These are phyloP conservation scores for Volvox reticuliferus DNA, from an alignment of 139 green algal species.

Conservation along the genomic window DNA sequence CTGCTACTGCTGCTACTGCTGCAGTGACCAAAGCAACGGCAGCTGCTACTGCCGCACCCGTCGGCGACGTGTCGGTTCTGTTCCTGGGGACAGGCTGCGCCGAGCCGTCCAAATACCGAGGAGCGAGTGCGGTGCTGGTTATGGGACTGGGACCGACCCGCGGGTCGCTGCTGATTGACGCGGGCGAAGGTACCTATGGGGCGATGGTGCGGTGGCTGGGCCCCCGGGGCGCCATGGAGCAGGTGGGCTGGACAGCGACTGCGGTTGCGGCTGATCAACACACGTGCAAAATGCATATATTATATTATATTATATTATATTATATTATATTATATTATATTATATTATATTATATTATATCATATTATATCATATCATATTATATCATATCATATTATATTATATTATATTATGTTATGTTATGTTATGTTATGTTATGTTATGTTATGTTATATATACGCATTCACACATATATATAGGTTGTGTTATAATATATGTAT, in stretches of 20 bases:
- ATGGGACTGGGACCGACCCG: conserved; percentile 21
- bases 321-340: no score
- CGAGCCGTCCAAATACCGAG: conserved; percentile 89
- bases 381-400: no score
- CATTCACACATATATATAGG: no score
- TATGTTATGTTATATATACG: no score
- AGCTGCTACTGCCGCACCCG: not conserved
- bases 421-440: no score
- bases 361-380: no score
- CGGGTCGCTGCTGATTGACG: conserved; percentile 81
- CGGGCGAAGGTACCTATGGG: conserved; percentile 80
- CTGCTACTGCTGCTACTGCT: not conserved
- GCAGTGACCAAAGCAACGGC: not conserved
- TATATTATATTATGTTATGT: no score
- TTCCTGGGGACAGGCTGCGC: conserved; percentile 90
- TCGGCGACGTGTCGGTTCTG: conserved; percentile 51
- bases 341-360: no score
- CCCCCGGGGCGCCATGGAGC: conserved; percentile 8
- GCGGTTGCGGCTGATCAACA: no score
- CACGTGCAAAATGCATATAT: no score
- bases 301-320: no score
- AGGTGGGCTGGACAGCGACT: conserved; percentile 13
- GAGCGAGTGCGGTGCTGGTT: conserved; percentile 73
- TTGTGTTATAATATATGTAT: no score
- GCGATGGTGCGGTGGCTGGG: conserved; percentile 68